These are phyloP conservation scores for Fragaria iinumae DNA, from an alignment of 306 rosid genomes.

Conservation along the genomic window DNA sequence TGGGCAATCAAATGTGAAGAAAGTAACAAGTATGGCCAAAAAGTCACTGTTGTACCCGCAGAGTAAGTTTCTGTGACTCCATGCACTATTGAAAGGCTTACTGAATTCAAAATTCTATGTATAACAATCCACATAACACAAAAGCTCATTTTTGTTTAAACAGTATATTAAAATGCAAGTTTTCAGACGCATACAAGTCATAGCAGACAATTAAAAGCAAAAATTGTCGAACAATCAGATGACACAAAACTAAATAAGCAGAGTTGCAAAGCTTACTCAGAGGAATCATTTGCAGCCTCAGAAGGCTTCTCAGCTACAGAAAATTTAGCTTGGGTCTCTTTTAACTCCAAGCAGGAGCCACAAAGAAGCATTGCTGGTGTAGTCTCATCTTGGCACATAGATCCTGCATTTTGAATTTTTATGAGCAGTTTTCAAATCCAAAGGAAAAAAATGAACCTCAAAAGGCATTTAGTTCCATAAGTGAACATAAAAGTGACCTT, in stretches of 20 bases:
- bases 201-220: background rate
- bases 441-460: background rate
- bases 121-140: background rate
- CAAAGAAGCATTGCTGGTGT: slow-evolving; percentile 57
- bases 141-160: background rate
- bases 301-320: slow-evolving; percentile 26
- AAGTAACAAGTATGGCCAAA: background rate
- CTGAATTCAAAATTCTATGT: background rate
- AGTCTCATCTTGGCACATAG: slow-evolving; percentile 29
- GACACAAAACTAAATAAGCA: background rate
- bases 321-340: slow-evolving; percentile 32
- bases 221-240: background rate
- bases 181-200: background rate
- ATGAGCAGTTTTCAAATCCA: background rate
- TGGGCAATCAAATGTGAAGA: background rate
- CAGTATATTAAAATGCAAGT: background rate
- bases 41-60: background rate
- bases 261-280: slow-evolving; percentile 18
- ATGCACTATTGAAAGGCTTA: background rate
- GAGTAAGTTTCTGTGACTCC: background rate
- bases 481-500: slow-evolving; percentile 50
- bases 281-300: slow-evolving; percentile 19
- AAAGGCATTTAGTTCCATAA: background rate
- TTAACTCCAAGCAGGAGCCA: slow-evolving; percentile 47
- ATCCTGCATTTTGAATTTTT: slow-evolving; percentile 30